A percentile compares a stretch with the other conserved stretches of the same genome.
These are phyloP conservation scores for Cryptococcus sp. DNA, from an alignment of 1,284 basidiomycete species.

Conservation along the genomic window DNA sequence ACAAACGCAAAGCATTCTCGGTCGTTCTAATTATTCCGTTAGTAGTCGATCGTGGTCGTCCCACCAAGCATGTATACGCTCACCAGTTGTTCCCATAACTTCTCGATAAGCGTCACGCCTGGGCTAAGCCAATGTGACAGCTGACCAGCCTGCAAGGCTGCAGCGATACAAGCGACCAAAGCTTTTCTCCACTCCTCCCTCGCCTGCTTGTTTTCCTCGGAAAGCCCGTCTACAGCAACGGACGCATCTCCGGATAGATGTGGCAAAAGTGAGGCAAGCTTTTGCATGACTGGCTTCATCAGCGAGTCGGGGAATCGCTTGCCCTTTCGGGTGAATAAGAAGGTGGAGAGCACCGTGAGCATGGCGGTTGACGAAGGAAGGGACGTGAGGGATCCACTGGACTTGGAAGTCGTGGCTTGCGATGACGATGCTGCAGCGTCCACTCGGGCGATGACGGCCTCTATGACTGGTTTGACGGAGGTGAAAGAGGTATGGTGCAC, in stretches of 20 bases:
- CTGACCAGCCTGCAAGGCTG: constrained; percentile 46
- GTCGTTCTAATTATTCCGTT: constrained; percentile 20
- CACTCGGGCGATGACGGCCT: constrained; percentile 50
- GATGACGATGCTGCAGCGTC: constrained; percentile 7
- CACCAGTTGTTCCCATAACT: constrained; percentile 45
- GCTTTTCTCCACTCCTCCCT: constrained; percentile 30
- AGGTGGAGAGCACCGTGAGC: constrained; percentile 47
- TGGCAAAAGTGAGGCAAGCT: constrained; percentile 29
- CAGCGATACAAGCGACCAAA: constrained; percentile 37
- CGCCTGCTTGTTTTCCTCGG: constrained; percentile 3
- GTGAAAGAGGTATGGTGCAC: constrained; percentile 74
- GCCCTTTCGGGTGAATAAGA: constrained; percentile 55
- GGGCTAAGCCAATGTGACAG: constrained; percentile 53
- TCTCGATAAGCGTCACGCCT: constrained; percentile 50
- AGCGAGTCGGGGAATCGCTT: constrained; percentile 59
- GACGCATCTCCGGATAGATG: constrained; percentile 10
- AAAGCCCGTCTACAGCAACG: constrained; percentile 6
- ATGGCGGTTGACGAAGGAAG: constrained; percentile 22
- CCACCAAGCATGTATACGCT: constrained; percentile 12
- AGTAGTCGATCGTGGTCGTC: background rate
- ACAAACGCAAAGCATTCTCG: constrained; percentile 45
- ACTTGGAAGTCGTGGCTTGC: constrained; percentile 15
- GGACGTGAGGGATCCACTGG: constrained; percentile 8
- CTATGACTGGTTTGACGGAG: constrained; percentile 64
- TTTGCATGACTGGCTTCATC: constrained; percentile 45